A percentile compares a stretch with the other conserved stretches of the same genome.
phyloP scores from a whole-genome alignment of 495 filamentous ascomycete species.

The Letharia lupina region DNA sequence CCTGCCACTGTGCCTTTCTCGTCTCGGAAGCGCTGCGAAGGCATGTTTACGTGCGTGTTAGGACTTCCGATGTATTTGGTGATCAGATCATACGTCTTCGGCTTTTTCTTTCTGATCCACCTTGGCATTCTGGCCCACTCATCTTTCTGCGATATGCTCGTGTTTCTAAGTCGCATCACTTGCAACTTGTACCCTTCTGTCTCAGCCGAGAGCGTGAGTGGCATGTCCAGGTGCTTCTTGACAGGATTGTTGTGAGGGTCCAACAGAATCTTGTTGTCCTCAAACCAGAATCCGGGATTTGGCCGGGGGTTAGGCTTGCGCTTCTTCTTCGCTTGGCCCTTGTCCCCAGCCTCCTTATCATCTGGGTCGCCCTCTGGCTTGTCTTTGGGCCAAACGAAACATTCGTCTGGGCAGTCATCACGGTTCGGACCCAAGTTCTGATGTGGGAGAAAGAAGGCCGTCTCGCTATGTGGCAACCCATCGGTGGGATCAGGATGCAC shows the following conservation, averaged over 20 bases:
- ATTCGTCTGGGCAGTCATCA: neutral
- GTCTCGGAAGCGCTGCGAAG: too few species aligned
- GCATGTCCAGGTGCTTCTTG: neutral
- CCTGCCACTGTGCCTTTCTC: too few species aligned
- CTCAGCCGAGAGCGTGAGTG: neutral
- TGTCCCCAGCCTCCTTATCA: too few species aligned
- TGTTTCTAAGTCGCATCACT: neutral
- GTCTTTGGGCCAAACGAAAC: neutral
- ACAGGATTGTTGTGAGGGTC: neutral
- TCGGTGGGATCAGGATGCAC: neutral
- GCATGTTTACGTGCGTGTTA: too few species aligned
- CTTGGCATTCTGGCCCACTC: neutral
- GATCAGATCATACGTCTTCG: too few species aligned
- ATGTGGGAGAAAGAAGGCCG: neutral
- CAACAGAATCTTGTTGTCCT: neutral
- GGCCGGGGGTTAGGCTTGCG: neutral
- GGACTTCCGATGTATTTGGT: too few species aligned
- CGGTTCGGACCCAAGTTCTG: neutral
- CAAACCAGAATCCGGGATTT: neutral
- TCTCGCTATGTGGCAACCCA: neutral
- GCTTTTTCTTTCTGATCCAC: too few species aligned
- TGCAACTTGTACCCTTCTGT: neutral
- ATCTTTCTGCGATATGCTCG: too few species aligned
- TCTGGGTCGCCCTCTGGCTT: too few species aligned
- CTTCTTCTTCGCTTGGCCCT: neutral